Base-by-base conservation (phyloP, 2,329 filamentous ascomycete species). In the Epichloe amarillans region DNA sequence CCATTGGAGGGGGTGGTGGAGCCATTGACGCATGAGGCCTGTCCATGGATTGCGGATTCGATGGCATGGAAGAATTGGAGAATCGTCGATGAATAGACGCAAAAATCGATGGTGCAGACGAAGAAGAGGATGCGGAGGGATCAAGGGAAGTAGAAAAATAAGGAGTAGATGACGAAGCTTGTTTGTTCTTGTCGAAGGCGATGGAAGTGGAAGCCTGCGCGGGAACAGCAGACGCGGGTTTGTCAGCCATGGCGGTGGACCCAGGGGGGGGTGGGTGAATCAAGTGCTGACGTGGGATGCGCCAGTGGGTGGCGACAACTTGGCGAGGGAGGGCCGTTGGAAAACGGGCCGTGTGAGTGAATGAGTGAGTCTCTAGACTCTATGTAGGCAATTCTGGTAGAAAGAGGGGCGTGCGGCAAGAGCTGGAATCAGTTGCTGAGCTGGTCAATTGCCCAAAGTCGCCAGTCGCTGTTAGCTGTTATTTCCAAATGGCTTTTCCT, bases 191-290 rank as follows among this genome's bases (percentile, higher is more conserved):
- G 54, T 65, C 62, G 61, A 66, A 64, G 42, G 57, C 52, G 51
- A 57, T 62, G 52, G 63, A 63, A 66, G 60, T 62, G 53, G 63
- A 63, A 66, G 61, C 50, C 53, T 59, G 60, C 54, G 41, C 19
- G 12, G 58, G 57, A 50, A 51, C 51, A 54, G 54, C 55, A 49
- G 53, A 47, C 40, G 53, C 47, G 56, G 63, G 64, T 68, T 68
- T 68, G 65, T 68, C 65, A 68, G 65, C 65, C 62, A 61, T 60
- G 17, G 11, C 12, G 30, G 12, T 30, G 8, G 38, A 12, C n/a
- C 3, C 2, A 5, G 19, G 4, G 7, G 38, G 10, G 14, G n/a
- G 7, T 3, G 45, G 8, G 49, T 42, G 26, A 33, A 14, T 36
- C 19, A 12, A 17, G 35, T 40, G 46, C 33, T 51, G 52, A 51